Evolutionary conservation across 371 early-diverging fungal species (phyloP), one percentile per base, ranked within the genome.

Genomic region (Mucor ambiguus): DNA sequence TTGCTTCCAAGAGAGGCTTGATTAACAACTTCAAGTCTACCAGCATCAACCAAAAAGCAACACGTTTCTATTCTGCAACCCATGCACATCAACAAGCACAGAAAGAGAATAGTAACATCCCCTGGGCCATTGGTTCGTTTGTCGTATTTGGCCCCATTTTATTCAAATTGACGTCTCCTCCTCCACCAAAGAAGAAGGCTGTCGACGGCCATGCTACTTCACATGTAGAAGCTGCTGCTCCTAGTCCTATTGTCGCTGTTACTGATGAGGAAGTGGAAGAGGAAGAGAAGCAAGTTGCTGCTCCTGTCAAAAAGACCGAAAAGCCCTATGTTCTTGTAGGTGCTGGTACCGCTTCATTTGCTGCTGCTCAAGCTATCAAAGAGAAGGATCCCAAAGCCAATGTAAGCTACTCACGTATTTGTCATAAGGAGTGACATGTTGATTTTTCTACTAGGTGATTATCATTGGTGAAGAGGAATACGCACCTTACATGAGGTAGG

Each of bases 261-360:
- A 57, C 54, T 24, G 67, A 63, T 16, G 57, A 52, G n/a, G 38
- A 62, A 24, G 58, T 63, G 32, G 32, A 72, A 30, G 64, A 64
- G 16, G 38, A 56, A 20, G 24, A n/a, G n/a, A n/a, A 41, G 7
- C 57, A 43, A 37, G 46, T 20, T n/a, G 20, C 38, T 4, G 57
- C 43, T 37, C 52, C 72, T 67, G 68, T 60, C 54, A 69, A 73
- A 32, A 75, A 71, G 38, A 66, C 74, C 18, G 75, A 76, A 26
- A 78, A 77, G 33, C 77, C 86, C 11, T 87, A 87, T 68, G 81
- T 86, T 22, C 76, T 85, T 35, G 71, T 88, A 68, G 89, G 90
- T 64, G 89, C 82, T 48, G 89, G 90, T 10, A 89, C 90, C 28
- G 90, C 92, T 28, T 83, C 89, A 2, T 89, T 85, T 73, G 82